phyloP scores from a whole-genome alignment of 352 stramenopile genomes.

The Thalassiosira livingstoniorum region DNA sequence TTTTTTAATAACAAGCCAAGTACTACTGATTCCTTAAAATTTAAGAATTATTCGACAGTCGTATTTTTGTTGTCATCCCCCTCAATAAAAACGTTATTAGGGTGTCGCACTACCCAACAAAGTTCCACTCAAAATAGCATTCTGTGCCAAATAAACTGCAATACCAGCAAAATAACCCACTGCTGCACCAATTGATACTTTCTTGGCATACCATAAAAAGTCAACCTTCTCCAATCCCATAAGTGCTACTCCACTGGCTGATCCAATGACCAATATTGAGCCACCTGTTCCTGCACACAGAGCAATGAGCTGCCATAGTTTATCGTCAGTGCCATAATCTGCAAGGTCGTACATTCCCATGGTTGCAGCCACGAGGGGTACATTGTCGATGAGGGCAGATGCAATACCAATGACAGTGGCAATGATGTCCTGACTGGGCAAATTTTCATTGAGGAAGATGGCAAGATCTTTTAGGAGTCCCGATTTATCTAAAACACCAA shows the following conservation, averaged over 20 bases:
- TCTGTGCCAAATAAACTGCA: conserved; percentile 80
- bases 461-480: conserved; percentile 85
- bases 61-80: too few species aligned
- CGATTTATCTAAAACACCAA: conserved; percentile 86
- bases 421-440: conserved; percentile 87
- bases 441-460: conserved; percentile 83
- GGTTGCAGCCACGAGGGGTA: conserved; percentile 86
- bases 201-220: conserved; percentile 89
- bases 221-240: conserved; percentile 89
- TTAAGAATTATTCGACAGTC: too few species aligned
- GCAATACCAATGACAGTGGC: conserved; percentile 87
- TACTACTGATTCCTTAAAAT: too few species aligned
- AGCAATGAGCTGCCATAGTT: conserved; percentile 88
- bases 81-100: not conserved
- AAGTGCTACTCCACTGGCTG: conserved; percentile 85
- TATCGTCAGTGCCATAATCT: conserved; percentile 85
- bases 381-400: conserved; percentile 88
- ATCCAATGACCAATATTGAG: conserved; percentile 87
- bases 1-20: too few species aligned
- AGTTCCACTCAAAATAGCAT: conserved; percentile 70
- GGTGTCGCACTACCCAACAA: conserved; percentile 82
- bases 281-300: conserved; percentile 87
- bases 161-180: conserved; percentile 87
- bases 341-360: conserved; percentile 88
- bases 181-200: conserved; percentile 80